A percentile compares a stretch with the other conserved stretches of the same genome.
Evolutionary conservation across 306 rosid species (phyloP).

Genomic region (Abrus pulchellus): DNA sequence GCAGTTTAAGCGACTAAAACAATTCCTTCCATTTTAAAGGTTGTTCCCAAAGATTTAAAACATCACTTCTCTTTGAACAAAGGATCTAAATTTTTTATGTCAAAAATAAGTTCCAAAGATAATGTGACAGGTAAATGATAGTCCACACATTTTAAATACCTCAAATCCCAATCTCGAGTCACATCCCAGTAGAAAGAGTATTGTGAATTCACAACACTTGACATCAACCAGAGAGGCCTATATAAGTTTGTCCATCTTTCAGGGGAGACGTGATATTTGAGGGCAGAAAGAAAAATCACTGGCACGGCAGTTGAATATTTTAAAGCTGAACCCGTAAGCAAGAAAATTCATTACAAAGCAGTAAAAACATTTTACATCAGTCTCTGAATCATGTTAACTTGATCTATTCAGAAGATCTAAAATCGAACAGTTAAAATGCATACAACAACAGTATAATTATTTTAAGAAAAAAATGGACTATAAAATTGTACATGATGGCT

Average conservation of each 20-base stretch:
- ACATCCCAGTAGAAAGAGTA: slow-evolving; percentile 99
- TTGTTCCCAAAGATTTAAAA: slow-evolving; percentile 36
- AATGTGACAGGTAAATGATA: slow-evolving; percentile 22
- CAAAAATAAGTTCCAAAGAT: slow-evolving; percentile 33
- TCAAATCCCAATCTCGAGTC: slow-evolving; percentile 96
- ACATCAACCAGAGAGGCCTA: slow-evolving; percentile 97
- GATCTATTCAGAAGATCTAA: slow-evolving; percentile 3
- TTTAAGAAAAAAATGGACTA: neutral
- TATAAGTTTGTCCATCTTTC: slow-evolving; percentile 86
- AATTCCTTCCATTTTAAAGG: slow-evolving; percentile 23
- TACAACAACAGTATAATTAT: slow-evolving; percentile 5
- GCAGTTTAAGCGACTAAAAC: slow-evolving; percentile 22
- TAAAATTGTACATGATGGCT: neutral
- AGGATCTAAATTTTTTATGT: slow-evolving; percentile 16
- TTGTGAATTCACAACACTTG: slow-evolving; percentile 83
- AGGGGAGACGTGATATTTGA: slow-evolving; percentile 88
- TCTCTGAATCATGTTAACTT: slow-evolving; percentile 12
- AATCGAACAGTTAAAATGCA: neutral
- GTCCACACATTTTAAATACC: slow-evolving; percentile 61
- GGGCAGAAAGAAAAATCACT: slow-evolving; percentile 93
- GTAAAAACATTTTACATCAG: slow-evolving; percentile 4
- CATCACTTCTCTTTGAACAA: slow-evolving; percentile 10
- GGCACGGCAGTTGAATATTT: slow-evolving; percentile 97
- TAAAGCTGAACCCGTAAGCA: slow-evolving; percentile 79
- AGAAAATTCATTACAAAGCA: slow-evolving; percentile 39